phyloP scores from a whole-genome alignment of 177 flowering plant species.

The Vitis hybrid region DNA sequence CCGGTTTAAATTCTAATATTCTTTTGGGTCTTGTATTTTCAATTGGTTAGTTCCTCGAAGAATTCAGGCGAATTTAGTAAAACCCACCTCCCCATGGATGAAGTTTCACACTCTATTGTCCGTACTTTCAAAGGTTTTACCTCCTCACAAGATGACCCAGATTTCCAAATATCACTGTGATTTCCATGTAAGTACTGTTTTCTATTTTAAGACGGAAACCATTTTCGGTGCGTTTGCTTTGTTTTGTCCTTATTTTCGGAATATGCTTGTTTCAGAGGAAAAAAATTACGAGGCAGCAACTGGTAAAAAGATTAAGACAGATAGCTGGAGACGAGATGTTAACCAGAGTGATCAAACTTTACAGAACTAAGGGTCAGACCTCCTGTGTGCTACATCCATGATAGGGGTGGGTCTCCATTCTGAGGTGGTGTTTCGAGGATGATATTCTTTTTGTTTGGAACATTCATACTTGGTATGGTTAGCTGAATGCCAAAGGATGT shows the following conservation, averaged over 20 bases:
- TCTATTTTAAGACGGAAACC: too few relatives aligned
- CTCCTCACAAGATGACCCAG: slow-evolving; percentile 16
- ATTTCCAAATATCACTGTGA: slow-evolving; percentile 28
- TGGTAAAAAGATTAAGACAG: slow-evolving; percentile 38
- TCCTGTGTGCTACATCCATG: not conserved
- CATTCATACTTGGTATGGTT: too few relatives aligned
- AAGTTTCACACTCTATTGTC: slow-evolving; percentile 35
- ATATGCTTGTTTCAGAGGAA: slow-evolving; percentile 23
- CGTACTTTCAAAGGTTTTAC: slow-evolving; percentile 29
- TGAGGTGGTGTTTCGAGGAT: too few relatives aligned
- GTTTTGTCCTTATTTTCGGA: not conserved
- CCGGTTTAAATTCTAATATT: not conserved
- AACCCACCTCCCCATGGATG: slow-evolving; percentile 56
- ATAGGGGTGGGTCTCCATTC: not conserved
- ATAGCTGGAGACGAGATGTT: slow-evolving; percentile 55
- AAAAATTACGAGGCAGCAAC: slow-evolving; percentile 33
- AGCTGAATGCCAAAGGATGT: too few relatives aligned
- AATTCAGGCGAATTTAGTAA: slow-evolving; percentile 9
- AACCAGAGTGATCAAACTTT: slow-evolving; percentile 33
- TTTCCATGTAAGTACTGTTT: slow-evolving; percentile 23
- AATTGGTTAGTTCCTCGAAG: slow-evolving; percentile 8
- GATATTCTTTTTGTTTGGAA: too few relatives aligned
- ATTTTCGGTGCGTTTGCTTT: too few relatives aligned
- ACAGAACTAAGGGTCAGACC: slow-evolving; percentile 27
- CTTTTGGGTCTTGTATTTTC: not conserved